Evolutionary conservation across 352 stramenopile species (phyloP), one percentile per base, ranked within the genome.

Genomic region (Phytophthora uliginosa): DNA sequence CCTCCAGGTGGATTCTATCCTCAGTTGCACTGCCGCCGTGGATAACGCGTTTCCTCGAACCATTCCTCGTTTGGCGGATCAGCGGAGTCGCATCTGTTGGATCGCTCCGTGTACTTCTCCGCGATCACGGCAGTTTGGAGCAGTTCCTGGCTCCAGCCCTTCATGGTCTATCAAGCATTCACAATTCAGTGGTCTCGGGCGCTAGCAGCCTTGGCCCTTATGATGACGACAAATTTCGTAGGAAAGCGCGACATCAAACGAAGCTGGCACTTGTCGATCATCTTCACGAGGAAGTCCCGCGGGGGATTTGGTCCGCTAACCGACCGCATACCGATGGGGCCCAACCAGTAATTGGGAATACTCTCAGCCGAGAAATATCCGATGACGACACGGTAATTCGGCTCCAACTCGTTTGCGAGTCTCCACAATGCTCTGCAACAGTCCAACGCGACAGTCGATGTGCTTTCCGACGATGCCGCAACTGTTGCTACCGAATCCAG

Each of bases 401-500:
- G 20, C 55, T 79, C 38, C 71, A 79, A 15, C 63, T 71, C 2
- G 28, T 84, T 77, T 76, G 73, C 54, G 3, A 82, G 33, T 65
- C 81, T 15, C 59, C 72, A 24, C 67, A 78, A 36, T 90, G 84
- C 31, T 70, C 45, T n/a, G 31, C 73, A 24, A 62, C 55, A 28
- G 48, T 91, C 17, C 76, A 82, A 52, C 77, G 64, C 54, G 69
- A 85, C 9, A 89, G 65, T 61, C 52, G 33, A 28, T 94, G 86
- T 42, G 55, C 68, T 5, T 90, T 92, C 38, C 61, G 77, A 28
- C 68, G 82, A 40, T 92, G 84, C 54, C 79, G 84, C 31, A 90
- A 75, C 40, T 94, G 86, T 66, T 94, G 86, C 66, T 94, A 94
- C 48, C 76, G 78, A 22, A 78, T 91, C 51, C 86, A 94, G 61